Percentiles rank a stretch among this genome's conserved stretches.
Conservation (phyloP, 345 rosid genomes). For the Euclidium syriacum region DNA sequence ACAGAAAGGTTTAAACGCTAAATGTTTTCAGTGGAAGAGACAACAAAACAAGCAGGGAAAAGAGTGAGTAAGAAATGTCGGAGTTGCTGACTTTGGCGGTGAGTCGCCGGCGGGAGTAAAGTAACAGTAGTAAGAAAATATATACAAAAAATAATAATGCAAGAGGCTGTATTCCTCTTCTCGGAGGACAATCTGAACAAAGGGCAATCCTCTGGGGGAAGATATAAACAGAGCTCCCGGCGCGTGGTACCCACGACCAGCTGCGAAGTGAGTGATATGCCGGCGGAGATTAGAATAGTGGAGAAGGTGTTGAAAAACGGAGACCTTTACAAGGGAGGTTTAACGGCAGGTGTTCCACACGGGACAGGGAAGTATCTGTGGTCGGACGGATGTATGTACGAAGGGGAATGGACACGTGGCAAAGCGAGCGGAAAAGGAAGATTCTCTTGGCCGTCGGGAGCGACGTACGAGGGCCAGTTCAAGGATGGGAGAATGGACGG, state of each 20-base stretch:
- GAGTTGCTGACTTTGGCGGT: neutral
- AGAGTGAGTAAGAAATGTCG: constrained; percentile 17
- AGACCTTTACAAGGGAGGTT: constrained; percentile 58
- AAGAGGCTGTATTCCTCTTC: constrained; percentile 28
- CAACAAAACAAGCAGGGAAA: neutral
- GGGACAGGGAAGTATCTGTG: constrained; percentile 67
- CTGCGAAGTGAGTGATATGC: neutral
- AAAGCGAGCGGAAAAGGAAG: constrained; percentile 54
- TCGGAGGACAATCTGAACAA: constrained; percentile 31
- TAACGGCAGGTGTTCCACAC: constrained; percentile 45
- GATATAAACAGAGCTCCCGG: constrained; percentile 29
- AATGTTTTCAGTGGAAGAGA: constrained; percentile 4
- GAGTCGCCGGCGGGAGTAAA: neutral
- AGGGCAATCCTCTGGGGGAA: constrained; percentile 17
- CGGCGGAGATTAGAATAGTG: constrained; percentile 26
- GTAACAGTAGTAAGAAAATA: neutral
- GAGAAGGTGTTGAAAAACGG: constrained; percentile 55
- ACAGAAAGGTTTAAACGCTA: neutral
- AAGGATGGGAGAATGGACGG: constrained; percentile 64
- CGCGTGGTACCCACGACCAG: constrained; percentile 27
- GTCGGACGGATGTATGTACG: constrained; percentile 74
- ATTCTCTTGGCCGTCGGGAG: constrained; percentile 77
- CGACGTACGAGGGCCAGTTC: constrained; percentile 67
- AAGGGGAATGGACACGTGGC: constrained; percentile 61
- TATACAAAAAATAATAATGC: constrained; percentile 16